A percentile compares a stretch with the other conserved stretches of the same genome.
phyloP scores from a whole-genome alignment of 2,329 filamentous ascomycete species.

The Aspergillus quadricinctus region DNA sequence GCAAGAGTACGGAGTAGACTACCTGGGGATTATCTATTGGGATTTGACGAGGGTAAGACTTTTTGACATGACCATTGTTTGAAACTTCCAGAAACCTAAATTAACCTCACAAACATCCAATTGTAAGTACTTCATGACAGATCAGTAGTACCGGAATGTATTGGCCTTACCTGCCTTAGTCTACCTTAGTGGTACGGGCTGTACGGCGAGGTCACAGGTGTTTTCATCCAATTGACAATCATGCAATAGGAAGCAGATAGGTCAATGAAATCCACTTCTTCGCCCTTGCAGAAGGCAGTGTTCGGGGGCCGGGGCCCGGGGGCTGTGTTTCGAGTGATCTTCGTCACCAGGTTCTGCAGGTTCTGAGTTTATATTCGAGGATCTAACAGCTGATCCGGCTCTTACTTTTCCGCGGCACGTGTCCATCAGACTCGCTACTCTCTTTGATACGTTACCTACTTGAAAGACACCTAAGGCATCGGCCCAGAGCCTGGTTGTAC shows the following conservation, averaged over 20 bases:
- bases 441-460: background rate
- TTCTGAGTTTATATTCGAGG: background rate
- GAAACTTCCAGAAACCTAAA: too few relatives aligned
- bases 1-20: too few relatives aligned
- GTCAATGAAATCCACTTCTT: background rate
- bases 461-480: background rate
- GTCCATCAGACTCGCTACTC: background rate
- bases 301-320: background rate
- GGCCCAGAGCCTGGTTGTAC: background rate
- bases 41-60: too few relatives aligned
- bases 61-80: too few relatives aligned
- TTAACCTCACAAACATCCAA: too few relatives aligned
- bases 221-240: background rate
- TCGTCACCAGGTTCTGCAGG: background rate
- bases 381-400: conserved; percentile 6
- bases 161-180: background rate
- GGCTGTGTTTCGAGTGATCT: too few relatives aligned
- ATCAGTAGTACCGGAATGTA: too few relatives aligned
- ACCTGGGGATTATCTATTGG: too few relatives aligned
- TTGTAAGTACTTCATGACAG: background rate
- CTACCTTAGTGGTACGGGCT: background rate
- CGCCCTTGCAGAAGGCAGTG: background rate
- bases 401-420: conserved; percentile 1
- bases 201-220: too few relatives aligned
- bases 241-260: background rate